A percentile compares a stretch with the other conserved stretches of the same genome.
Conservation (phyloP, 371 early-diverging fungal species). For the Umbelopsis sp. region DNA sequence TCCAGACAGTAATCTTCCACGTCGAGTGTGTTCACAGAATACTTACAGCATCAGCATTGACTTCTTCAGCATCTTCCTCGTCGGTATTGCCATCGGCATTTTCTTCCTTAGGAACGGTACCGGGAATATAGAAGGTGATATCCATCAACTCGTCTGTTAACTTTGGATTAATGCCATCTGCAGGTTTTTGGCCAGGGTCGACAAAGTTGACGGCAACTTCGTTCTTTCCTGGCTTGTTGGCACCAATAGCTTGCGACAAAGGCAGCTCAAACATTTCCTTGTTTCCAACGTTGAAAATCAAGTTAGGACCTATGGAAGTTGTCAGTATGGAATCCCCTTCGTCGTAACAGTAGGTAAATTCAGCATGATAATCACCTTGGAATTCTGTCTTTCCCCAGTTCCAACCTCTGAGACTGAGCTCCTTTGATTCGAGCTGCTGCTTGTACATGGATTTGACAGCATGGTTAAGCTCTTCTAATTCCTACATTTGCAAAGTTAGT, state of each 20-base stretch:
- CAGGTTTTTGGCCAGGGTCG: conserved; percentile 62
- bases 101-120: conserved; percentile 68
- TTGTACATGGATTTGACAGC: conserved; percentile 71
- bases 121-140: conserved; percentile 93
- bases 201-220: conserved; percentile 94
- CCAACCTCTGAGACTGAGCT: conserved; percentile 90
- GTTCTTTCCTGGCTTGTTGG: conserved; percentile 85
- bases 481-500: conserved; percentile 45
- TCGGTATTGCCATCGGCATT: conserved; percentile 54
- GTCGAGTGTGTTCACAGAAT: background rate
- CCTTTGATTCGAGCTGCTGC: conserved; percentile 77
- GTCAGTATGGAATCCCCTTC: background rate
- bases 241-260: conserved; percentile 84
- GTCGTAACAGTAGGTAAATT: conserved; percentile 17
- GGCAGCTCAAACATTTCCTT: conserved; percentile 93
- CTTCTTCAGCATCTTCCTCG: conserved; percentile 69
- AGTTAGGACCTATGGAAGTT: conserved; percentile 54
- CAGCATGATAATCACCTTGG: conserved; percentile 57
- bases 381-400: conserved; percentile 96
- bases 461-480: conserved; percentile 78
- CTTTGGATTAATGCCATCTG: conserved; percentile 55
- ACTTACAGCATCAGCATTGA: conserved; percentile 70
- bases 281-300: conserved; percentile 82
- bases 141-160: conserved; percentile 87
- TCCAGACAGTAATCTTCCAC: background rate